Evolutionary conservation across 352 stramenopile genomes (phyloP).

Genomic region (Blastocystis sp.): DNA sequence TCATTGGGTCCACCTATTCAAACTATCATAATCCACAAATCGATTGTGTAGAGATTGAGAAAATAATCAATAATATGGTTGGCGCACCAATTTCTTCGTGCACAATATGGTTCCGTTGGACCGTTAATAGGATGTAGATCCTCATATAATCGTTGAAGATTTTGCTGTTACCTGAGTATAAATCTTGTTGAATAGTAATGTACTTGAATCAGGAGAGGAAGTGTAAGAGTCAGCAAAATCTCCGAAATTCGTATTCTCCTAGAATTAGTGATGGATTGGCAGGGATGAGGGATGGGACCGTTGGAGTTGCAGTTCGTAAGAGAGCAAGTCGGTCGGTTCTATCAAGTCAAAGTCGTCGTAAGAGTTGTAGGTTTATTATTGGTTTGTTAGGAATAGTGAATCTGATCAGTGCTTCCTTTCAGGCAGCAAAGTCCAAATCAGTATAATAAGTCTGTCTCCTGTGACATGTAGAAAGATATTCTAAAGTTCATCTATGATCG

Average conservation of each 20-base stretch:
- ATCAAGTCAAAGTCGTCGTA: not conserved
- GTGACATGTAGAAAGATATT: not conserved
- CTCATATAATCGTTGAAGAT: no score
- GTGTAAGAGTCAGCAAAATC: not conserved
- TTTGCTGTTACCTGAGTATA: no score
- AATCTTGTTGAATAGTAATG: no score
- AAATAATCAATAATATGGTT: no score
- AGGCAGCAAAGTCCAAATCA: not conserved
- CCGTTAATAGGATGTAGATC: not conserved
- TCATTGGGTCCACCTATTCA: no score
- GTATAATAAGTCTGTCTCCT: not conserved
- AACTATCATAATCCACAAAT: no score
- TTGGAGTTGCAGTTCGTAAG: no score
- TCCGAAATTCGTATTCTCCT: not conserved
- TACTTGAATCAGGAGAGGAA: not conserved
- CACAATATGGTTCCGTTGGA: not conserved
- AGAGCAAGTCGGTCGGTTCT: no score
- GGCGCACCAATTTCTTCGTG: slow-evolving; percentile 14
- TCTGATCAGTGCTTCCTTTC: not conserved
- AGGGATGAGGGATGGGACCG: no score
- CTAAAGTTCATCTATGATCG: not conserved
- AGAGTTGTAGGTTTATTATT: not conserved
- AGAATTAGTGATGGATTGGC: no score
- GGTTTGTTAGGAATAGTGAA: not conserved
- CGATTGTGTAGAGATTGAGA: no score